Conservation (phyloP, 495 filamentous ascomycete genomes). For the Hypoxylon fuscum region DNA sequence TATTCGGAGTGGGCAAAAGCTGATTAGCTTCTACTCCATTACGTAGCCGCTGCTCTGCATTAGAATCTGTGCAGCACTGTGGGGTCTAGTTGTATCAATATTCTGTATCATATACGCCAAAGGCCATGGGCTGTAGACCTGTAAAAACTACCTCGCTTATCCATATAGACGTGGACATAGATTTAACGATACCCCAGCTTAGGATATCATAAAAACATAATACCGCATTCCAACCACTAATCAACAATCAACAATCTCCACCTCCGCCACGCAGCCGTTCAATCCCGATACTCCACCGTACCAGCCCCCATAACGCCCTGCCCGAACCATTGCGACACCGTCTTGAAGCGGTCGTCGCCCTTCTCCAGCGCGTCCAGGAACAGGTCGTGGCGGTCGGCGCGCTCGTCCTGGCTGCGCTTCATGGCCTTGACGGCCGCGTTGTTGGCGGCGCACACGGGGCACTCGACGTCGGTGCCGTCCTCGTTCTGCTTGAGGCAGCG, state of each 20-base stretch:
- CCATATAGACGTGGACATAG: slow-evolving; percentile 4
- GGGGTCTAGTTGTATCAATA: neutral
- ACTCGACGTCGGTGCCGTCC: slow-evolving; percentile 73
- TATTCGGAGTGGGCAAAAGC: slow-evolving; percentile 45
- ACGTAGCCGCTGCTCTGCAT: neutral
- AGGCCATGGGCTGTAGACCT: too few species aligned
- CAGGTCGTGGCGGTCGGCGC: slow-evolving; percentile 86
- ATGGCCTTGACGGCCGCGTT: slow-evolving; percentile 90
- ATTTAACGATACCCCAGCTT: slow-evolving; percentile 10
- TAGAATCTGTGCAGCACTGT: neutral
- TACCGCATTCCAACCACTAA: too few species aligned
- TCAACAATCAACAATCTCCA: slow-evolving; percentile 1
- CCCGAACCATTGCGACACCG: slow-evolving; percentile 93
- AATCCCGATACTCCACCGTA: slow-evolving; percentile 41
- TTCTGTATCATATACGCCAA: neutral
- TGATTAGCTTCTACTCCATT: slow-evolving; percentile 5
- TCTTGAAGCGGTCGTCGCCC: slow-evolving; percentile 84
- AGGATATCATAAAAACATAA: slow-evolving; percentile 1
- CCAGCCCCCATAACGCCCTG: slow-evolving; percentile 81
- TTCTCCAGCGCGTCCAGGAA: slow-evolving; percentile 83
- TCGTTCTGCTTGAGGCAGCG: slow-evolving; percentile 69
- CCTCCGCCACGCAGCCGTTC: too few species aligned
- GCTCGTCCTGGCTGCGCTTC: slow-evolving; percentile 85
- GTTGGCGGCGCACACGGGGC: slow-evolving; percentile 80
- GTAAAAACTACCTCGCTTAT: neutral